phyloP scores from a whole-genome alignment of 2,329 filamentous ascomycete genomes.

The Gnomoniopsis sp. region DNA sequence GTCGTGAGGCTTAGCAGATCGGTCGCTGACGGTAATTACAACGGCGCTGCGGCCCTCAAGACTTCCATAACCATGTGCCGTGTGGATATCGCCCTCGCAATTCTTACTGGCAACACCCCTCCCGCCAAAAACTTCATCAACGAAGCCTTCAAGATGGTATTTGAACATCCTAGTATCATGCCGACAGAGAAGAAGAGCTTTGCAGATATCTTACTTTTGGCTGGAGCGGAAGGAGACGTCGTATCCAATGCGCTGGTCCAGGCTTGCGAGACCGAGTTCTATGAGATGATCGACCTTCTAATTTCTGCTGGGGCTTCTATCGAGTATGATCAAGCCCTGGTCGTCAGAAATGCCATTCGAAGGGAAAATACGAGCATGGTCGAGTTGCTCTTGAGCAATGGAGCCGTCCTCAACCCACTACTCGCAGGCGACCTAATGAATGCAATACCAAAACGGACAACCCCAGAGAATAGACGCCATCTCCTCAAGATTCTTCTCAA shows the following conservation, averaged over 20 bases:
- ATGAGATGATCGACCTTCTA: slow-evolving; percentile 53
- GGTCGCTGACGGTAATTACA: slow-evolving; percentile 50
- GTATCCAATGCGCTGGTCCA: slow-evolving; percentile 45
- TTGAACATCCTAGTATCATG: slow-evolving; percentile 42
- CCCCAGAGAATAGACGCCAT: slow-evolving; percentile 40
- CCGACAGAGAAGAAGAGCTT: slow-evolving; percentile 49
- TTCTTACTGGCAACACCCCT: slow-evolving; percentile 50
- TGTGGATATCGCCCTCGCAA: slow-evolving; percentile 52
- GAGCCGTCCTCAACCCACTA: slow-evolving; percentile 38
- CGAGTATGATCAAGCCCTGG: slow-evolving; percentile 49
- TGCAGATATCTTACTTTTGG: slow-evolving; percentile 55
- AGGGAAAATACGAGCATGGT: slow-evolving; percentile 45
- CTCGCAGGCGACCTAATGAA: slow-evolving; percentile 49
- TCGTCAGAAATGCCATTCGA: slow-evolving; percentile 46
- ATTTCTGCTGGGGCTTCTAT: slow-evolving; percentile 51
- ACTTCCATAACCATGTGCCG: slow-evolving; percentile 45
- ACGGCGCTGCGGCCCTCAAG: slow-evolving; percentile 50
- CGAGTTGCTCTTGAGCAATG: slow-evolving; percentile 42
- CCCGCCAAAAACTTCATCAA: slow-evolving; percentile 46
- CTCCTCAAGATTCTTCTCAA: slow-evolving; percentile 45
- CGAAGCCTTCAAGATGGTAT: slow-evolving; percentile 46
- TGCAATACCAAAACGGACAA: slow-evolving; percentile 44
- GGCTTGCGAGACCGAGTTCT: slow-evolving; percentile 46
- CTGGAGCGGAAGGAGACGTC: slow-evolving; percentile 51
- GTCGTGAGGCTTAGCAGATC: slow-evolving; percentile 50